A percentile compares a stretch with the other conserved stretches of the same genome.
Conservation (phyloP, 1,284 basidiomycete species). For the Leccinum pachyderme region DNA sequence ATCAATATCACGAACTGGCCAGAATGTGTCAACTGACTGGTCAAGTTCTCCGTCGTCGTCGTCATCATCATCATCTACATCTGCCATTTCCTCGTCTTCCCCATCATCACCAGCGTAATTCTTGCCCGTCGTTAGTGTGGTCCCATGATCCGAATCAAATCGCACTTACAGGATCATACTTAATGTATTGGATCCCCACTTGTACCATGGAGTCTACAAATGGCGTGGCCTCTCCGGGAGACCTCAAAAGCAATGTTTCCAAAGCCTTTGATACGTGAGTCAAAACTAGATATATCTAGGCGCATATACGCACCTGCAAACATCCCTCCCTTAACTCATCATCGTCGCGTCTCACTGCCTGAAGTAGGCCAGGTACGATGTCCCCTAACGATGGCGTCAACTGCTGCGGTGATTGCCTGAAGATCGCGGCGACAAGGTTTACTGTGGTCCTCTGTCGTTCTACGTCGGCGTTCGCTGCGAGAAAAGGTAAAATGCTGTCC, state of each 20-base stretch:
- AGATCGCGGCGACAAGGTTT: slow-evolving; percentile 77
- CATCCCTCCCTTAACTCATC: slow-evolving; percentile 79
- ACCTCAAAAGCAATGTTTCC: slow-evolving; percentile 80
- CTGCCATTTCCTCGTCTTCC: slow-evolving; percentile 83
- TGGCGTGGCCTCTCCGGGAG: slow-evolving; percentile 77
- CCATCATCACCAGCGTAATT: slow-evolving; percentile 86
- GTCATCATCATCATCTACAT: slow-evolving; percentile 76
- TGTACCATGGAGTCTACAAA: slow-evolving; percentile 72
- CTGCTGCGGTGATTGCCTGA: slow-evolving; percentile 66
- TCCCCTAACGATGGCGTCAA: slow-evolving; percentile 58
- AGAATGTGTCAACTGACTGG: slow-evolving; percentile 42
- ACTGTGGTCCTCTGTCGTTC: slow-evolving; percentile 78
- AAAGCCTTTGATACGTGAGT: slow-evolving; percentile 50
- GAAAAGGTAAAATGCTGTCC: slow-evolving; percentile 59
- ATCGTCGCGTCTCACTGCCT: slow-evolving; percentile 67
- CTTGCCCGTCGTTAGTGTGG: slow-evolving; percentile 37
- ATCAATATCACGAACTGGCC: slow-evolving; percentile 4
- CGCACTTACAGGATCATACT: slow-evolving; percentile 84
- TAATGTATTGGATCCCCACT: slow-evolving; percentile 75
- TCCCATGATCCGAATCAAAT: background rate
- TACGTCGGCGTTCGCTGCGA: slow-evolving; percentile 48
- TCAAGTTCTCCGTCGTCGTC: slow-evolving; percentile 78
- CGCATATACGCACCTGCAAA: slow-evolving; percentile 54
- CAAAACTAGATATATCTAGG: background rate
- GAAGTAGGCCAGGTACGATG: slow-evolving; percentile 68